These are phyloP conservation scores for Rubia balearica DNA, from an alignment of 305 asterid genomes.

Conservation along the genomic window DNA sequence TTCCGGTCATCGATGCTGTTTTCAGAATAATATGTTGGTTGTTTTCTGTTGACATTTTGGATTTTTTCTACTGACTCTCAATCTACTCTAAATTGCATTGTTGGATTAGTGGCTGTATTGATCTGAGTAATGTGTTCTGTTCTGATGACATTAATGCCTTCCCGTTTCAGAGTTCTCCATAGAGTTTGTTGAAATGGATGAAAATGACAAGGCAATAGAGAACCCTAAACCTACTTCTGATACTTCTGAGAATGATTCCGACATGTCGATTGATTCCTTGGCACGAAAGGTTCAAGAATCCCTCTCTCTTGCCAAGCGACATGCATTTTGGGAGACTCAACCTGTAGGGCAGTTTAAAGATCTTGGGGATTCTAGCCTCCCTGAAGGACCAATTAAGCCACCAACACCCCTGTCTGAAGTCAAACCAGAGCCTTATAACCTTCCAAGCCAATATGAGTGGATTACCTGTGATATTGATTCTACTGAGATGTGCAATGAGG, in stretches of 20 bases:
- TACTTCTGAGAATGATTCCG: conserved; percentile 20
- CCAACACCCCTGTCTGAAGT: conserved; percentile 23
- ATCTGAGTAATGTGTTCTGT: not conserved
- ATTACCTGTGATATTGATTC: conserved; percentile 23
- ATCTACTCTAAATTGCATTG: not conserved
- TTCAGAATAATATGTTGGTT: not conserved
- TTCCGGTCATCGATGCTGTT: not conserved
- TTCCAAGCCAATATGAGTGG: conserved; percentile 25
- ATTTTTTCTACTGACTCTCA: no score
- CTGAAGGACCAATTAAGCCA: conserved; percentile 26
- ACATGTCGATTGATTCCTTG: conserved; percentile 13
- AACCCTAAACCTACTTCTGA: conserved; percentile 16
- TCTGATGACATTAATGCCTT: not conserved
- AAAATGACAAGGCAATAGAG: conserved; percentile 12
- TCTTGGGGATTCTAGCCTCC: conserved; percentile 21
- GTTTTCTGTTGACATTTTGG: not conserved
- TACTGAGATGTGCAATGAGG: conserved; percentile 24
- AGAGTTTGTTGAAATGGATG: conserved; percentile 12
- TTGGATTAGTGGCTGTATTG: not conserved
- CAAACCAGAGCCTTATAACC: conserved; percentile 25
- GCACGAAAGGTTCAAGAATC: conserved; percentile 24
- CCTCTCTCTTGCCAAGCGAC: conserved; percentile 24
- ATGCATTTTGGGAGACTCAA: conserved; percentile 24
- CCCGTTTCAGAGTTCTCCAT: not conserved
- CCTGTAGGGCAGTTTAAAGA: conserved; percentile 25